A percentile compares a stretch with the other conserved stretches of the same genome.
These are phyloP conservation scores for Ceratocystis ficicola DNA, from an alignment of 2,329 filamentous ascomycete species.

Conservation along the genomic window DNA sequence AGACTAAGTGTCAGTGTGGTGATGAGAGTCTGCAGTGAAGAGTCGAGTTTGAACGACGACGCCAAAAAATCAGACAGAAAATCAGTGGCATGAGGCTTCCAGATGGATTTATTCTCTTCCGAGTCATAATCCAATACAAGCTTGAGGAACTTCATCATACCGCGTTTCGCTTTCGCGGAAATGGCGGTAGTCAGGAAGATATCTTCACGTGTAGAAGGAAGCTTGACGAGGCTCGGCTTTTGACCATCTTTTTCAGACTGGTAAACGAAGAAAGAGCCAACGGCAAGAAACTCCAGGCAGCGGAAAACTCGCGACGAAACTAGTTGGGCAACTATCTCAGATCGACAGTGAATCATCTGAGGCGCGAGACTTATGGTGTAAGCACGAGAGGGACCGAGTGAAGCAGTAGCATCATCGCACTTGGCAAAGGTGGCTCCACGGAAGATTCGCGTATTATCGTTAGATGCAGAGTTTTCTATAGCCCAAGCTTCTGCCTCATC, in stretches of 20 bases:
- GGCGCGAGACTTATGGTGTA: constrained; percentile 79
- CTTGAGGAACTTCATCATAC: constrained; percentile 86
- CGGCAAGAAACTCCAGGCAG: constrained; percentile 85
- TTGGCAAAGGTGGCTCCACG: constrained; percentile 32
- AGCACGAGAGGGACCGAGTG: constrained; percentile 44
- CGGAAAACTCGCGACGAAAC: constrained; percentile 82
- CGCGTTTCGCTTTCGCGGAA: constrained; percentile 67
- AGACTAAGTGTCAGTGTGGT: constrained; percentile 61
- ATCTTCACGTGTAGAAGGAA: constrained; percentile 84
- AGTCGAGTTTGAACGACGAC: constrained; percentile 53
- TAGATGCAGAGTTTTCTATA: constrained; percentile 26
- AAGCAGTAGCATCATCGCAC: constrained; percentile 36
- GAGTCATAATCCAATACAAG: constrained; percentile 64
- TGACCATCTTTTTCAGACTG: constrained; percentile 30
- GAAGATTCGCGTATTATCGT: constrained; percentile 28
- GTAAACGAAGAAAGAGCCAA: constrained; percentile 84
- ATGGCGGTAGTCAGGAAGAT: constrained; percentile 70
- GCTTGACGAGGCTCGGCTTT: constrained; percentile 45
- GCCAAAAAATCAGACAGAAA: constrained; percentile 49
- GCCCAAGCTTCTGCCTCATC: constrained; percentile 67
- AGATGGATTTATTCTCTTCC: constrained; percentile 42
- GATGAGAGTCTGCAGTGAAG: constrained; percentile 50
- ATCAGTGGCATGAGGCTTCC: constrained; percentile 44
- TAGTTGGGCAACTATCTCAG: constrained; percentile 61
- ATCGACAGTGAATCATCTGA: constrained; percentile 74